Percentiles rank a stretch among this genome's conserved stretches.
Evolutionary conservation across 345 rosid genomes (phyloP).

Genomic region (Rhodomyrtus tomentosa): DNA sequence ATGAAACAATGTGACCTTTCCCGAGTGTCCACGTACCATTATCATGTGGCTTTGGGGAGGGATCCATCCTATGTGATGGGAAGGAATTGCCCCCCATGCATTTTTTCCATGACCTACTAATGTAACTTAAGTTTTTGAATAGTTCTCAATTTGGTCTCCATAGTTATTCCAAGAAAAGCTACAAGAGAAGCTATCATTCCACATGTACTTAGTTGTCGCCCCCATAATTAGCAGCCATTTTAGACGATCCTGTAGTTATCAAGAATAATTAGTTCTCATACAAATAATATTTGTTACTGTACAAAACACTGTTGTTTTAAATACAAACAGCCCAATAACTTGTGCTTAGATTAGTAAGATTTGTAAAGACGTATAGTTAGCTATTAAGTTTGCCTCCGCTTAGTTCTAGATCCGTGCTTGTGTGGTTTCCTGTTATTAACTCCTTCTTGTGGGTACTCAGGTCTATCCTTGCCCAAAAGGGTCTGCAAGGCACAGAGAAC

Average conservation of each 20-base stretch:
- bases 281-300: background rate
- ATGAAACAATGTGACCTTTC: background rate
- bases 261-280: background rate
- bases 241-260: background rate
- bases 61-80: background rate
- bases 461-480: conserved; percentile 91
- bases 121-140: background rate
- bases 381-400: background rate
- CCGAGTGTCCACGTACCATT: background rate
- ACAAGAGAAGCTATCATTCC: background rate
- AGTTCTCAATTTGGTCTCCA: background rate
- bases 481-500: conserved; percentile 60
- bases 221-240: background rate
- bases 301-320: background rate
- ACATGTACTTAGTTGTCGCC: background rate
- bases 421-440: background rate
- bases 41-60: background rate
- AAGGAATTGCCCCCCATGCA: background rate
- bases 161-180: background rate
- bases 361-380: background rate
- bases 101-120: background rate
- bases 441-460: conserved; percentile 20
- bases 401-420: background rate
- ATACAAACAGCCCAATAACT: background rate
- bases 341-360: background rate